These are phyloP conservation scores for Osmozyma mogii DNA, from an alignment of 805 yeast genomes.

Conservation along the genomic window DNA sequence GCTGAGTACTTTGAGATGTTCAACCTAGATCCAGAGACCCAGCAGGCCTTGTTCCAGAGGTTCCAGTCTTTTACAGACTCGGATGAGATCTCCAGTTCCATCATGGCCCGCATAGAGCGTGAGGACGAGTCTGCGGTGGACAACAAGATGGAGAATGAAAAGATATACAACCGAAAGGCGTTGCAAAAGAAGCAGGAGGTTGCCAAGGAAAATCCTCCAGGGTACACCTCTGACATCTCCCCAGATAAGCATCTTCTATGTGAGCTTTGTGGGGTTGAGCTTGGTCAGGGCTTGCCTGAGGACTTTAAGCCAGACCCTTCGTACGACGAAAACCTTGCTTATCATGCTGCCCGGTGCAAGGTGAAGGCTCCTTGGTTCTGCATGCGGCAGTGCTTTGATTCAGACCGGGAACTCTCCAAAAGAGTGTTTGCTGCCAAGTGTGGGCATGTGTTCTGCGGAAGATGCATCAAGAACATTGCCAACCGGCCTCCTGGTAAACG, in stretches of 20 bases:
- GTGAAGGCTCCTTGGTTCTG: conserved; percentile 66
- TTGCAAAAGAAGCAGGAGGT: conserved; percentile 21
- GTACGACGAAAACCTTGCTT: conserved; percentile 20
- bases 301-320: conserved; percentile 32
- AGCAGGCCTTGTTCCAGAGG: conserved; percentile 3
- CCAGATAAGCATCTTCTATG: conserved; percentile 27
- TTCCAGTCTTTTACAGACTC: conserved; percentile 3
- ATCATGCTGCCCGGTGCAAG: conserved; percentile 17
- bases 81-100: conserved; percentile 15
- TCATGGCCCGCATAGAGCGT: conserved; percentile 32
- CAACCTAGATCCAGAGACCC: no score
- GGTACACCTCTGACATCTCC: conserved; percentile 25
- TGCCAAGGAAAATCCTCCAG: conserved; percentile 15
- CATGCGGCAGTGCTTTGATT: conserved; percentile 36
- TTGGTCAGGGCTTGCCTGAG: conserved; percentile 68
- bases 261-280: conserved; percentile 58
- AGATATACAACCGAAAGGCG: conserved; percentile 20
- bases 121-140: conserved; percentile 33
- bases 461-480: conserved; percentile 67
- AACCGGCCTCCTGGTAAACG: conserved; percentile 28
- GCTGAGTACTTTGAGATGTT: no score
- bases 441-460: conserved; percentile 83
- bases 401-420: conserved; percentile 54
- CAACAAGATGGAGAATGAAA: conserved; percentile 23
- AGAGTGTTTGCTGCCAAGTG: conserved; percentile 60